Evolutionary conservation across 2,329 filamentous ascomycete genomes (phyloP), one percentile per base, ranked within the genome.

Genomic region (Ascochyta rabiei): DNA sequence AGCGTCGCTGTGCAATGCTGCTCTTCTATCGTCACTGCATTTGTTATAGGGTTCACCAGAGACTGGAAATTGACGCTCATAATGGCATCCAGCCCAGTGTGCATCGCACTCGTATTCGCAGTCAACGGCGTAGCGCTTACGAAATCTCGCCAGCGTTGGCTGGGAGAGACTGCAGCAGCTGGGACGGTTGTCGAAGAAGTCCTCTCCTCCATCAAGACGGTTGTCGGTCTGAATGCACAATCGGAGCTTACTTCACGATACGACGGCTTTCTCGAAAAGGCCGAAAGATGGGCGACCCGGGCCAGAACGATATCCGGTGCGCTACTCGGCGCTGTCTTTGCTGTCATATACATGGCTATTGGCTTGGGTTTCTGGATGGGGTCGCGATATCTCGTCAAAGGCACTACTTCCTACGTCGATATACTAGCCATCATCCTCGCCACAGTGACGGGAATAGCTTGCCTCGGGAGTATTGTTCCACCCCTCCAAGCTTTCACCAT

Each of bases 321-420:
- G 3, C 6, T 42, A 15, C 21, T 42, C 4, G 39, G 39, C 3
- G 9, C 31, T 16, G 33, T 47, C 44, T 47, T 34, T 47, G 44
- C 44, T 47, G 33, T 47, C 44, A 23, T 47, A 23, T 47, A 47
- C 19, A 12, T 47, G 44, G 28, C 44, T 18, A 37, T 35, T 23
- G 44, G 44, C 18, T 38, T 48, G 18, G 46, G 34, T 4, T 48
- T 48, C 18, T 48, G 46, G 46, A 48, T 48, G 46, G 46, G 46
- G 15, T 48, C 75, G 77, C 42, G 79, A 79, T 1, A 81, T 80
- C 54, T 75, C 77, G 24, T 72, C 75, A 7, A 71, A 75, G 31
- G 44, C 31, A 47, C 30, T 19, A 47, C 31, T 18, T 47, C 44
- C 18, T 47, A 37, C 23, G 39, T 42, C 23, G 39, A 42, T 42